Evolutionary conservation across 164 flowering plant species (phyloP), one percentile per base, ranked within the genome.

Genomic region (Umbilicus rupestris): DNA sequence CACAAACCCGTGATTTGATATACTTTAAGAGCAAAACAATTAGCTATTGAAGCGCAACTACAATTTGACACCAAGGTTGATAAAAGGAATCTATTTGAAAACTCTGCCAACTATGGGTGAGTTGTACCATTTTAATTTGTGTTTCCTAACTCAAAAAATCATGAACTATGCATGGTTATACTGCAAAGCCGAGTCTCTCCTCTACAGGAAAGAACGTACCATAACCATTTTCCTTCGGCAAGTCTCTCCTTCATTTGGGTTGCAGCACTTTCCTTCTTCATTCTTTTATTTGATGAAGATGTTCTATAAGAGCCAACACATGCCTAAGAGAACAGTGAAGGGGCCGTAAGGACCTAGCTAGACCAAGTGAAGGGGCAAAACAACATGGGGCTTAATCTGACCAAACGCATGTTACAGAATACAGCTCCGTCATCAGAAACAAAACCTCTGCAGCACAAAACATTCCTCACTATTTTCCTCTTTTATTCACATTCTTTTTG

Each of bases 141-240:
- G 55, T 49, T 19, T 49, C 55, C 17, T 8, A 45, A 16, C 49
- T 45, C n/a, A 15, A 45, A 14, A 45, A 17, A 14, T 17, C 17
- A 17, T 5, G 14, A 16, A 14, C 5, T 45, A 14, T 45, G n/a
- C 0, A 45, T 7, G 55, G 28, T 49, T 49, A n/a, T 49, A 19
- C 12, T 52, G 58, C 58, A 52, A 24, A 16, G 15, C 14, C 9
- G 30, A 24, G 30, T 52, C 58, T 22, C 30, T 22, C 22, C 8
- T 29, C 60, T 26, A 12, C 33, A 26, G 6, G 33, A 55, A 26
- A 26, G 60, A 69, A 55, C 91, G 69, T 76, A 95, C 99, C 97
- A 94, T 66, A 83, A 68, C 93, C 93, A 94, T 75, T 85, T 89
- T 65, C 99, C 97, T 72, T 76, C 73, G 72, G 69, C 71, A 50